These are phyloP conservation scores for Plasmodium relictum DNA, from an alignment of 169 alveolate species.

Conservation along the genomic window DNA sequence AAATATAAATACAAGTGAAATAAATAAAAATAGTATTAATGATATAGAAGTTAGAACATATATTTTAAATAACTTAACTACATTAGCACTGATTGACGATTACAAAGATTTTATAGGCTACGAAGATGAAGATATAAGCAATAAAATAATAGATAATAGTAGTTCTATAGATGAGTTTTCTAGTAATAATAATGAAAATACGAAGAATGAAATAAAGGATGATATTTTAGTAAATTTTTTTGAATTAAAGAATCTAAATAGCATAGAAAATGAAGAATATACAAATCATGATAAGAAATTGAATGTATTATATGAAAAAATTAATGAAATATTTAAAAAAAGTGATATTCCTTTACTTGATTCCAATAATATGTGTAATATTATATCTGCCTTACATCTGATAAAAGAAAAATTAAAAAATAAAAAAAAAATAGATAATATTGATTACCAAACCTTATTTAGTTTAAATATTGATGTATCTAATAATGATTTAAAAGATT, in stretches of 20 bases:
- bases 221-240: constrained; percentile 25
- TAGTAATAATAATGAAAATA: neutral
- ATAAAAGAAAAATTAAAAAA: constrained; percentile 71
- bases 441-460: constrained; percentile 37
- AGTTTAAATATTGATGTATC: constrained; percentile 37
- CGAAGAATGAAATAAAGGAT: constrained; percentile 21
- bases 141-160: neutral
- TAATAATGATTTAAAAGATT: constrained; percentile 42
- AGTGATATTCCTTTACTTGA: constrained; percentile 46
- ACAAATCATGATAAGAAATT: neutral
- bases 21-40: constrained; percentile 53
- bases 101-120: constrained; percentile 38
- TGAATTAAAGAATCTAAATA: constrained; percentile 22
- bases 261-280: constrained; percentile 18
- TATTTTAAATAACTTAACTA: constrained; percentile 53
- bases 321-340: constrained; percentile 60
- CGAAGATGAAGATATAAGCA: constrained; percentile 14
- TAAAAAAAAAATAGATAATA: constrained; percentile 49
- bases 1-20: constrained; percentile 37
- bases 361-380: neutral
- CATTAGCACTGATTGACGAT: constrained; percentile 70
- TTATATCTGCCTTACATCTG: constrained; percentile 46
- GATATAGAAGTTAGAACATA: constrained; percentile 38
- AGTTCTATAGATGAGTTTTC: neutral
- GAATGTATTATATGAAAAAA: constrained; percentile 19